Conservation (phyloP, 1,139 yeast species). For the Yamadazyma diospyri region DNA sequence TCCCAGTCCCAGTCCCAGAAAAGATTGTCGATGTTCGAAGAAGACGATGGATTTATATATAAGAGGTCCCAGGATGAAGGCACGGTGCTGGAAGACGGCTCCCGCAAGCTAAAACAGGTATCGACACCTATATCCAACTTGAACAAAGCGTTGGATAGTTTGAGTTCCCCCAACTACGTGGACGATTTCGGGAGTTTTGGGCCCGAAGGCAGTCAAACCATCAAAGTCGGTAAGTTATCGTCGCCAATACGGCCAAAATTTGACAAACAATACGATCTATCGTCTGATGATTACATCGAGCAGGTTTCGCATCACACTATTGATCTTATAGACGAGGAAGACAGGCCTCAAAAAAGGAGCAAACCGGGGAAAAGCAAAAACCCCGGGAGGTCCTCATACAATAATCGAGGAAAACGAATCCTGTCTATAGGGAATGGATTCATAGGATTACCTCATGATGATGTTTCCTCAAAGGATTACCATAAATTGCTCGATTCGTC, state of each 20-base stretch:
- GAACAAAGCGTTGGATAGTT: conserved; percentile 24
- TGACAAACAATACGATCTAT: conserved; percentile 8
- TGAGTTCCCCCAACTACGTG: conserved; percentile 14
- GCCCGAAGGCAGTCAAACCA: not conserved
- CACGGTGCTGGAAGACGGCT: conserved; percentile 1
- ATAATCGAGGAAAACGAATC: conserved; percentile 65
- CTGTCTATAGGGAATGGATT: conserved; percentile 77
- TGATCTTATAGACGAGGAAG: conserved; percentile 10
- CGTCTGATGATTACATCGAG: conserved; percentile 26
- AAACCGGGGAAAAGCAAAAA: conserved; percentile 6
- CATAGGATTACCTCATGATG: conserved; percentile 64
- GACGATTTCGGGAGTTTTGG: conserved; percentile 16
- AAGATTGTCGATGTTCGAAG: conserved; percentile 26
- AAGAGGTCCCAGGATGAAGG: conserved; percentile 25
- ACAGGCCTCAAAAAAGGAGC: conserved; percentile 5
- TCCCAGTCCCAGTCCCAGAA: conserved; percentile 14
- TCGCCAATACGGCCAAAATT: conserved; percentile 23
- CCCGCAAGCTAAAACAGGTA: conserved; percentile 16
- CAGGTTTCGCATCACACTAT: conserved; percentile 29
- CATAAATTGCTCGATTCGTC: conserved; percentile 60
- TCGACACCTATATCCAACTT: conserved; percentile 27
- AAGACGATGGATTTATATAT: conserved; percentile 46
- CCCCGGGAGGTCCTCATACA: conserved; percentile 47
- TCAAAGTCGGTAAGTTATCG: conserved; percentile 18
- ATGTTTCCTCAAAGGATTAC: conserved; percentile 53